phyloP scores from a whole-genome alignment of 2,329 filamentous ascomycete species.

The Fusarium agapanthi region DNA sequence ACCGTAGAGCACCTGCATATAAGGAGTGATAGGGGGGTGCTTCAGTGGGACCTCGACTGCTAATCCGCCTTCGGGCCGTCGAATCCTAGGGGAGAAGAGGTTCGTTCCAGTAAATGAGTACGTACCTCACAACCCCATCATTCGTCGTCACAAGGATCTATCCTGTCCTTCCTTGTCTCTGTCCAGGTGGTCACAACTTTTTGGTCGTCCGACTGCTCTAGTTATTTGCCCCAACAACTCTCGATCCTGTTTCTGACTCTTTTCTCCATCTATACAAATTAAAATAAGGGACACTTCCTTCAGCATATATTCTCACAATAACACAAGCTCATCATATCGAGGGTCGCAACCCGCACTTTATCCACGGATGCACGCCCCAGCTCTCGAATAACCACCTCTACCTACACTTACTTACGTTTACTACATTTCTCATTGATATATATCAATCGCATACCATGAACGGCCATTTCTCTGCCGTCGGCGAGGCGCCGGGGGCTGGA shows the following conservation, averaged over 20 bases:
- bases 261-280: neutral
- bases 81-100: neutral
- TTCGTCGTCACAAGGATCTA: conserved; percentile 33
- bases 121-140: conserved; percentile 29
- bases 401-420: neutral
- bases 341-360: conserved; percentile 23
- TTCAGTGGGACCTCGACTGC: conserved; percentile 17
- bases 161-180: conserved; percentile 21
- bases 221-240: conserved; percentile 34
- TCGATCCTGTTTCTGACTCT: conserved; percentile 3
- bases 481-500: conserved; percentile 69
- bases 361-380: conserved; percentile 33
- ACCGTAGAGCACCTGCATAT: conserved; percentile 10
- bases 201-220: conserved; percentile 33
- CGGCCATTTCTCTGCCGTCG: conserved; percentile 80
- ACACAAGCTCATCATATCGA: conserved; percentile 10
- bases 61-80: neutral
- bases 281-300: neutral
- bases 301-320: conserved; percentile 11
- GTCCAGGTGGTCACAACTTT: conserved; percentile 42
- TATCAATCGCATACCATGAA: conserved; percentile 65
- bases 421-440: conserved; percentile 8
- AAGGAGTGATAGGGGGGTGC: conserved; percentile 12
- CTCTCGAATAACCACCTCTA: conserved; percentile 17
- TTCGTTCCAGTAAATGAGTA: neutral